phyloP scores from a whole-genome alignment of 2,329 filamentous ascomycete genomes.

The Pseudogymnoascus sp. region DNA sequence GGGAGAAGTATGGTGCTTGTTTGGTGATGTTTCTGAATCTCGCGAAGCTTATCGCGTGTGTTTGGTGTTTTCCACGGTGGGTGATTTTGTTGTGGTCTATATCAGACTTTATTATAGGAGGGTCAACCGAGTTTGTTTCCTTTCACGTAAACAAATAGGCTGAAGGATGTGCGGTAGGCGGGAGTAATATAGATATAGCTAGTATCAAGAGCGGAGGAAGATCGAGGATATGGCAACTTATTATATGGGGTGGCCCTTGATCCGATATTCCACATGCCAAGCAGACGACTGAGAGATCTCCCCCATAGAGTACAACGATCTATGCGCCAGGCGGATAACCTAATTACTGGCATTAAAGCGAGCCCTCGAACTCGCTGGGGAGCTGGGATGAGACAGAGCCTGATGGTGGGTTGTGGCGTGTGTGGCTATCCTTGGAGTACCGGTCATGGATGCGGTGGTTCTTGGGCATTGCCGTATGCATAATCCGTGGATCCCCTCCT shows the following conservation, averaged over 20 bases:
- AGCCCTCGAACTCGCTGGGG: not conserved
- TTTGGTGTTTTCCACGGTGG: constrained; percentile 28
- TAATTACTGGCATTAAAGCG: constrained; percentile 11
- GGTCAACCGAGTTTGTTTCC: constrained; percentile 14
- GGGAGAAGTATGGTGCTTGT: constrained; percentile 26
- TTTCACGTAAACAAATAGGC: not conserved
- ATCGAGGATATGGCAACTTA: constrained; percentile 12
- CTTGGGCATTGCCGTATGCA: constrained; percentile 10
- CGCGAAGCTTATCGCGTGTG: constrained; percentile 23
- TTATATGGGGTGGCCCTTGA: constrained; percentile 14
- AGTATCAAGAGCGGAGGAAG: constrained; percentile 8
- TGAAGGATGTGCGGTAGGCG: not conserved
- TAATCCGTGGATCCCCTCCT: constrained; percentile 4
- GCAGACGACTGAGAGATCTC: not conserved
- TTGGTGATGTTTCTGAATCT: constrained; percentile 26
- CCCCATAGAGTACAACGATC: constrained; percentile 5
- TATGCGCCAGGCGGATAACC: constrained; percentile 9
- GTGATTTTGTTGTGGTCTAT: constrained; percentile 28
- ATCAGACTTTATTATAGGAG: constrained; percentile 29
- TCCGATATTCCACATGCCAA: constrained; percentile 5
- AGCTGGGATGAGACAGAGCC: constrained; percentile 2
- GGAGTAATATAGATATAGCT: constrained; percentile 7
- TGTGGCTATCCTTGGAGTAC: constrained; percentile 10
- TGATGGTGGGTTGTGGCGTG: not conserved
- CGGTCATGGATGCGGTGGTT: constrained; percentile 3